Base-by-base conservation (phyloP, 2,329 filamentous ascomycete species). In the Diaporthe helianthi region DNA sequence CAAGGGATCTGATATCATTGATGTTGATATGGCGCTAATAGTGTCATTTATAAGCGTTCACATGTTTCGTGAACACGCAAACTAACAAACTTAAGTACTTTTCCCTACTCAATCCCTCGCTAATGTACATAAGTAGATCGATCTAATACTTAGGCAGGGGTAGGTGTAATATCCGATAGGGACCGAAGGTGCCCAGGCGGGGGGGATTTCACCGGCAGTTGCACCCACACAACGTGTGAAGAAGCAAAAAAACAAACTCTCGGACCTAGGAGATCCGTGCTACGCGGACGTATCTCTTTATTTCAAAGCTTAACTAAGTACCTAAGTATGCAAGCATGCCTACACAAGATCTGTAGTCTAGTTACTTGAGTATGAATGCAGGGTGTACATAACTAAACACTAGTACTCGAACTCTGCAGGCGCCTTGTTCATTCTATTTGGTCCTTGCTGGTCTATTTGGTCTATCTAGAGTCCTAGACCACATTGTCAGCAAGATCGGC, bases 381-480 rank as follows among this genome's bases (percentile, higher is more conserved):
- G n/a, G n/a, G n/a, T n/a, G n/a, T n/a, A n/a, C n/a, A n/a, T n/a
- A 61, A 61, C 55, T 61, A 61, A 60, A 33, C 1, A 46, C 55
- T 61, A 63, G 58, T 49, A 46, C 13, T 49, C n/a, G 29, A 63
- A 49, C 58, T 63, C 41, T 49, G 41, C 7, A 19, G 31, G 26
- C 41, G 19, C 33, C 33, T 22, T 22, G n/a, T n/a, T 53, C 22
- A 31, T 3, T n/a, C 41, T 29, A 38, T 38, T n/a, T n/a, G n/a
- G n/a, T n/a, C n/a, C n/a, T n/a, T n/a, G n/a, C 36, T 38, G 36
- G 36, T 38, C 36, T 17, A 17, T 38, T 4, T 12, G 3, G 8
- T 22, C 8, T 46, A 6, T 13, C 26, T 44, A n/a, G n/a, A n/a
- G n/a, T n/a, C n/a, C n/a, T n/a, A 61, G 26, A 15, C 41, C 58